Percentiles rank a stretch among this genome's conserved stretches.
These are phyloP conservation scores for Sugiyamaella paludigena DNA, from an alignment of 1,139 yeast genomes.

Conservation along the genomic window DNA sequence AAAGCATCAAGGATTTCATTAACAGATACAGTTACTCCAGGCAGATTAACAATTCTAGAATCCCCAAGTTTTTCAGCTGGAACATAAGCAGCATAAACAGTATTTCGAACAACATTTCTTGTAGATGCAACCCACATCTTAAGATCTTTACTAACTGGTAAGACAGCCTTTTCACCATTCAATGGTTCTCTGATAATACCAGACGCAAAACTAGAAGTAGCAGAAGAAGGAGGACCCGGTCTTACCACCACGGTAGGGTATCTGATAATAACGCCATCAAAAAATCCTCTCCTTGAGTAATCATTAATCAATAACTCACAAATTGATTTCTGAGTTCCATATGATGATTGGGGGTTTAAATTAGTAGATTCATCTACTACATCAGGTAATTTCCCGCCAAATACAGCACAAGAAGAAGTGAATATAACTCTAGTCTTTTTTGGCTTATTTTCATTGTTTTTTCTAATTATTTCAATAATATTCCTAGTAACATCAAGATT, in stretches of 20 bases:
- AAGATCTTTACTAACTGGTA: constrained; percentile 23
- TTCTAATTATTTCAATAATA: constrained; percentile 23
- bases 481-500: constrained; percentile 27
- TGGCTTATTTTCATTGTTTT: constrained; percentile 4
- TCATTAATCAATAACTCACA: constrained; percentile 27
- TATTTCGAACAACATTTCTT: constrained; percentile 21
- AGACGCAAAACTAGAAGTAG: constrained; percentile 29
- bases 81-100: constrained; percentile 22
- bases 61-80: constrained; percentile 18
- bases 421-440: constrained; percentile 23
- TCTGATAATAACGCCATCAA: constrained; percentile 27
- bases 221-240: constrained; percentile 30
- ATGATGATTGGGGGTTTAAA: constrained; percentile 28
- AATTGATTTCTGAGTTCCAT: constrained; percentile 28
- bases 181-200: constrained; percentile 31
- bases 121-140: constrained; percentile 25
- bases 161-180: constrained; percentile 18
- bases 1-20: constrained; percentile 28
- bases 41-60: constrained; percentile 25
- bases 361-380: constrained; percentile 23
- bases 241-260: constrained; percentile 29
- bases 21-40: constrained; percentile 27
- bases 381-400: constrained; percentile 26
- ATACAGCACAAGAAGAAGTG: constrained; percentile 27
- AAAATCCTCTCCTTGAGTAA: constrained; percentile 26